A percentile compares a stretch with the other conserved stretches of the same genome.
phyloP scores from a whole-genome alignment of 2,329 filamentous ascomycete genomes.

The Dothidotthia symphoricarpi region DNA sequence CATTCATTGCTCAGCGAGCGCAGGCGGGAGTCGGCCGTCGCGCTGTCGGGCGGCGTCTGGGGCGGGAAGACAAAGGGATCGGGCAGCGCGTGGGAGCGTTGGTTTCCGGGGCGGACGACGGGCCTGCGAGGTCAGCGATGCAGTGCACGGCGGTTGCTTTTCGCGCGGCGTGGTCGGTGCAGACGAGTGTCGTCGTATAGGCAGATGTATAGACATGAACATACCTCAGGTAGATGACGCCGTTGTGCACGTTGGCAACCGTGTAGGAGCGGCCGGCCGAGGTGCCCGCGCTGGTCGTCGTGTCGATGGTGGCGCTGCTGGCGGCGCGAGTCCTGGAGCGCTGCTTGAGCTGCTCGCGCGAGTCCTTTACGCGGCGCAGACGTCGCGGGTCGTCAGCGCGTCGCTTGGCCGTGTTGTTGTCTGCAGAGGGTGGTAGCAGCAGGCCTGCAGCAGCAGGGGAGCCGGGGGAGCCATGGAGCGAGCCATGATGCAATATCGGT shows the following conservation, averaged over 20 bases:
- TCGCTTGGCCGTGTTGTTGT: slow-evolving; percentile 26
- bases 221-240: slow-evolving; percentile 50
- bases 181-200: background rate
- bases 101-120: slow-evolving; percentile 37
- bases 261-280: slow-evolving; percentile 45
- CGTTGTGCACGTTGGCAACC: slow-evolving; percentile 50
- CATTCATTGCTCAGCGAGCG: slow-evolving; percentile 39
- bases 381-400: slow-evolving; percentile 32
- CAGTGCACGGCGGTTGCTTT: background rate
- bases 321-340: slow-evolving; percentile 29
- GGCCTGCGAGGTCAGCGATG: slow-evolving; percentile 31
- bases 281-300: slow-evolving; percentile 21
- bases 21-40: slow-evolving; percentile 29
- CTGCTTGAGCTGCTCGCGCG: slow-evolving; percentile 39
- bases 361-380: slow-evolving; percentile 40
- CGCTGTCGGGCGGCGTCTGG: slow-evolving; percentile 41
- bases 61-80: slow-evolving; percentile 43
- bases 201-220: slow-evolving; percentile 4
- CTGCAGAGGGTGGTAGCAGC: too few relatives aligned
- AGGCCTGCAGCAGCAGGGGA: background rate
- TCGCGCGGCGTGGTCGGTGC: background rate
- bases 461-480: background rate
- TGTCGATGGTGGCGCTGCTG: slow-evolving; percentile 37
- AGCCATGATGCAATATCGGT: background rate
- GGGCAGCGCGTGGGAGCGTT: slow-evolving; percentile 33